Evolutionary conservation across 2,329 filamentous ascomycete species (phyloP).

Genomic region (Tolypocladium amazonense): DNA sequence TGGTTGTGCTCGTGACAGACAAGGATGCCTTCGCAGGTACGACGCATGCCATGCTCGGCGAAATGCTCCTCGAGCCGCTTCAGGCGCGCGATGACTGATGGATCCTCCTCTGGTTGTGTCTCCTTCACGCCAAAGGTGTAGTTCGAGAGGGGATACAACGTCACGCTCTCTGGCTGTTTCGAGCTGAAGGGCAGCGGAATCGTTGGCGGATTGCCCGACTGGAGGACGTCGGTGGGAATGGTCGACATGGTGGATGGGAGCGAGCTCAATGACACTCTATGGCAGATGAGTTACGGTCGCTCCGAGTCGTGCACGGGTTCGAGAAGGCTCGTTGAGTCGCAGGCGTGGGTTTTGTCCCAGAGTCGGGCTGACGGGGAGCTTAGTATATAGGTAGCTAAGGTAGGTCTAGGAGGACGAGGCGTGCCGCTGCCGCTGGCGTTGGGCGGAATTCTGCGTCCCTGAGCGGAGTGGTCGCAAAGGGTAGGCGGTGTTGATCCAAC

Average conservation of each 20-base stretch:
- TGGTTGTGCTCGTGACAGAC: conserved; percentile 99
- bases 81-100: conserved; percentile 83
- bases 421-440: background rate
- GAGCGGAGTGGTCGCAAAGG: background rate
- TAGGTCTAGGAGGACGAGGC: too few species aligned
- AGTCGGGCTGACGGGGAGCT: background rate
- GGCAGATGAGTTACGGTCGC: background rate
- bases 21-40: conserved; percentile 92
- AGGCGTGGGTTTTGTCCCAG: background rate
- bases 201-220: conserved; percentile 69
- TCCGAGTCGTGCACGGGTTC: background rate
- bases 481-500: background rate
- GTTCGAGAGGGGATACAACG: conserved; percentile 89
- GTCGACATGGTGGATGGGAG: conserved; percentile 57
- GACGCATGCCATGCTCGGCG: conserved; percentile 82
- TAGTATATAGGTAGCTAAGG: too few species aligned
- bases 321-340: background rate
- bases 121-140: conserved; percentile 99
- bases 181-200: conserved; percentile 76
- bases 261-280: background rate
- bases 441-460: background rate
- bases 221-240: conserved; percentile 62
- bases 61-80: conserved; percentile 97
- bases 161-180: conserved; percentile 82
- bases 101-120: conserved; percentile 95